Conservation (phyloP, 192 early-diverging fungal species). For the Coemansia asiatica region DNA sequence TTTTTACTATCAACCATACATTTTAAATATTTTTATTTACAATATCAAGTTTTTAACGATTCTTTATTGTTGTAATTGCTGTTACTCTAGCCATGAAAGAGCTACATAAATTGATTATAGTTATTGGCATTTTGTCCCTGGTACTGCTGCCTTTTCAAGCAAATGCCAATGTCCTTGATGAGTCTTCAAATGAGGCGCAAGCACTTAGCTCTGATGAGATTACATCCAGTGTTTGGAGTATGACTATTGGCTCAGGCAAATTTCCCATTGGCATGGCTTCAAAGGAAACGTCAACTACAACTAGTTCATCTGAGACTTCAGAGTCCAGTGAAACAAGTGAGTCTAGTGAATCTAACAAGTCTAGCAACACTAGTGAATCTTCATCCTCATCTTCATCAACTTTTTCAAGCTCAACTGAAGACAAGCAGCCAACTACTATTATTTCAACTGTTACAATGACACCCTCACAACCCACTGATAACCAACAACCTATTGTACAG, state of each 20-base stretch:
- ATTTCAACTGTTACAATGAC: neutral
- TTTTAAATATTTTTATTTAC: neutral
- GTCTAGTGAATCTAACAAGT: too few relatives aligned
- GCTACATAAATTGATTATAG: neutral
- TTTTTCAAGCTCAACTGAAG: neutral
- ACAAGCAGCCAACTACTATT: neutral
- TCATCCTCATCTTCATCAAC: neutral
- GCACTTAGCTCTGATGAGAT: neutral
- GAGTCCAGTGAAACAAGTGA: neutral
- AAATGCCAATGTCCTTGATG: neutral
- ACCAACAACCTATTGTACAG: neutral
- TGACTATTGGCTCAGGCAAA: neutral
- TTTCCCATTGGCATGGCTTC: neutral
- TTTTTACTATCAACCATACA: neutral
- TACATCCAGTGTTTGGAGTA: neutral
- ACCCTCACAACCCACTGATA: neutral
- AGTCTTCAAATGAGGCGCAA: neutral
- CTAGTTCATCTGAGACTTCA: neutral
- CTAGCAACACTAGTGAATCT: too few relatives aligned
- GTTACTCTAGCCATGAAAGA: neutral
- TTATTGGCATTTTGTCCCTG: neutral
- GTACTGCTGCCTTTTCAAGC: neutral
- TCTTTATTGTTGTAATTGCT: neutral
- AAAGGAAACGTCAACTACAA: conserved; percentile 7
- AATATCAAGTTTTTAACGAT: neutral